Evolutionary conservation across 2,329 filamentous ascomycete species (phyloP).

Genomic region (Elsinoe arachidis): DNA sequence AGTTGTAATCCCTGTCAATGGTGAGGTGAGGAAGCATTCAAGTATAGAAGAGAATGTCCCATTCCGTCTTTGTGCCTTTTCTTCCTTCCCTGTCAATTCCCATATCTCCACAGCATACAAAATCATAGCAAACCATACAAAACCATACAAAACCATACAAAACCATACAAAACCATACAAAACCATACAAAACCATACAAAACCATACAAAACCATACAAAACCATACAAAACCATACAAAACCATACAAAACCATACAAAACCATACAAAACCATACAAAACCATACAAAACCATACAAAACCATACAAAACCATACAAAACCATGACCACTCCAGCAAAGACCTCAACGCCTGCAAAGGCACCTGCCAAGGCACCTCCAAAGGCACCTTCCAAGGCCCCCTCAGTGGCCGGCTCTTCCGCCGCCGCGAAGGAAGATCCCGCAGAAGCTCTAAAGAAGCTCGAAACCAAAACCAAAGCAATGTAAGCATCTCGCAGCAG

Average conservation of each 20-base stretch:
- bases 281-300: neutral
- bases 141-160: neutral
- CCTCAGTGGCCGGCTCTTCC: slow-evolving; percentile 14
- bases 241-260: neutral
- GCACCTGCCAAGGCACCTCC: slow-evolving; percentile 9
- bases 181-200: neutral
- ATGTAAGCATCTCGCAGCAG: slow-evolving; percentile 18
- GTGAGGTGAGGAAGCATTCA: neutral
- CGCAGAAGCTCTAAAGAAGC: slow-evolving; percentile 23
- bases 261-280: neutral
- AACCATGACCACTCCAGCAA: slow-evolving; percentile 8
- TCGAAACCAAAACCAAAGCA: slow-evolving; percentile 23
- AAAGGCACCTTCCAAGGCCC: neutral
- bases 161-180: neutral
- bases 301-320: neutral
- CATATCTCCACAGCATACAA: neutral
- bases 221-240: neutral
- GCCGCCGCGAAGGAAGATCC: slow-evolving; percentile 20
- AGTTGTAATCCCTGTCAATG: slow-evolving; percentile 1
- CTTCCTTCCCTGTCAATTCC: neutral
- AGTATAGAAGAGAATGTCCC: neutral
- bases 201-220: neutral
- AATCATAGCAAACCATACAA: neutral
- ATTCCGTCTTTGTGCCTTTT: neutral
- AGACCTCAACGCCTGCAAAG: slow-evolving; percentile 15